Percentiles rank a stretch among this genome's conserved stretches.
Conservation (phyloP, 2,329 filamentous ascomycete genomes). For the Raffaelea ambrosiae region DNA sequence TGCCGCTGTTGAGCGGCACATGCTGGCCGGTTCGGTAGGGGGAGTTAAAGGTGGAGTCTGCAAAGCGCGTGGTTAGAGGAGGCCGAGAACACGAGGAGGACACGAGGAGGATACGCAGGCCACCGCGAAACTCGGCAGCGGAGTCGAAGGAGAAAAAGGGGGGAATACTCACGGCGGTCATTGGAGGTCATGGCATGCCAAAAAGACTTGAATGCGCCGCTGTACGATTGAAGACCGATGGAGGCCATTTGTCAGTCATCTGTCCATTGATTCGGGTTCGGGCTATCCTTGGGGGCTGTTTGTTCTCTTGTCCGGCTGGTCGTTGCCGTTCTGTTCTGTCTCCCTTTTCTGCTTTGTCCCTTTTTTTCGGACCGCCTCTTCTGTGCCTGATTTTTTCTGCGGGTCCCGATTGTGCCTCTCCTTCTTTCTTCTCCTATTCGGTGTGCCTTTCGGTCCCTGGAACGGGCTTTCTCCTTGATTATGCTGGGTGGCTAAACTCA, state of each 20-base stretch:
- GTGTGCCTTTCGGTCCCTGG: neutral
- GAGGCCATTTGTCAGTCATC: conserved; percentile 1
- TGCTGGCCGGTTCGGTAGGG: conserved; percentile 87
- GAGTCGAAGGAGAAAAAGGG: neutral
- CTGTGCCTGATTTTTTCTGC: too few species aligned
- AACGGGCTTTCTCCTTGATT: too few species aligned
- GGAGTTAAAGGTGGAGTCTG: conserved; percentile 88
- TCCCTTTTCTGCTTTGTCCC: neutral
- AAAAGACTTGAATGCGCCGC: conserved; percentile 73
- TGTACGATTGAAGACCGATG: conserved; percentile 13
- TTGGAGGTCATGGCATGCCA: conserved; percentile 85
- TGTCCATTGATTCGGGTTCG: too few species aligned
- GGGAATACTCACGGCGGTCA: conserved; percentile 51
- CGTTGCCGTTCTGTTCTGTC: too few species aligned
- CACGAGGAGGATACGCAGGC: neutral
- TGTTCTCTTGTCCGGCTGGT: too few species aligned
- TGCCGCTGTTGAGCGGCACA: conserved; percentile 66
- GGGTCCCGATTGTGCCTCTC: neutral
- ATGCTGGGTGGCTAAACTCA: too few species aligned
- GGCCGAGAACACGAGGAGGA: neutral
- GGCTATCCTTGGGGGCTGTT: too few species aligned
- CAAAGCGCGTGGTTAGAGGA: neutral
- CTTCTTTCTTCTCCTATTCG: neutral
- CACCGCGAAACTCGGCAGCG: too few species aligned
- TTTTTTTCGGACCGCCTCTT: neutral